A percentile compares a stretch with the other conserved stretches of the same genome.
phyloP scores from a whole-genome alignment of 73 alveolate species.

The Diophrys sp. region DNA sequence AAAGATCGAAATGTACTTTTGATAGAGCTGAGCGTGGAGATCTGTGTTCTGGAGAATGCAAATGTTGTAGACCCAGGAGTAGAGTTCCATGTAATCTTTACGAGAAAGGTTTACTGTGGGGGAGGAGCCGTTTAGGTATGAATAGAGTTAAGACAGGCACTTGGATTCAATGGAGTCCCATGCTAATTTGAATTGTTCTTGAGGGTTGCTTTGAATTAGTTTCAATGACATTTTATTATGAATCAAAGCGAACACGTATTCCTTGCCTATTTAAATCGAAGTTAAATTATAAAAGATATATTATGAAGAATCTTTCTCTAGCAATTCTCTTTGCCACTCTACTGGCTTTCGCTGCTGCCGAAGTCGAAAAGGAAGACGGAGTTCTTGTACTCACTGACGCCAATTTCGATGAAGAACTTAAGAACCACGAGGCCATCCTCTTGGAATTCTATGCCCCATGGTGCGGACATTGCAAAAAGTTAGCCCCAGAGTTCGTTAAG shows the following conservation, averaged over 20 bases:
- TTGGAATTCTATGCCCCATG: slow-evolving; percentile 78
- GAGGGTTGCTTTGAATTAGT: too few relatives aligned
- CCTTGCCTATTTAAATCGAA: not conserved
- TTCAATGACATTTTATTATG: too few relatives aligned
- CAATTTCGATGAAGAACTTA: slow-evolving; percentile 64
- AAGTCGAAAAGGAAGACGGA: slow-evolving; percentile 47
- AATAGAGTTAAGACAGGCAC: too few relatives aligned
- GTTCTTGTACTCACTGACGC: slow-evolving; percentile 64
- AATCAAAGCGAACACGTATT: slow-evolving; percentile 18
- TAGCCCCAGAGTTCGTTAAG: slow-evolving; percentile 94
- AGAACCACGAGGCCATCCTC: slow-evolving; percentile 44
- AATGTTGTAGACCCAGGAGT: not conserved
- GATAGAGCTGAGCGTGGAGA: too few relatives aligned
- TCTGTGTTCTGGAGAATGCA: not conserved
- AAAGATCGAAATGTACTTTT: too few relatives aligned
- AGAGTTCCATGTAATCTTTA: not conserved
- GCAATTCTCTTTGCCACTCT: not conserved
- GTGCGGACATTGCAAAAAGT: slow-evolving; percentile 93
- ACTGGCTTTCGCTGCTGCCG: slow-evolving; percentile 18
- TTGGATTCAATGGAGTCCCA: too few relatives aligned
- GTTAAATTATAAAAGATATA: slow-evolving; percentile 2
- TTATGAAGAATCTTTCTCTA: slow-evolving; percentile 13
- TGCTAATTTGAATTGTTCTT: not conserved
- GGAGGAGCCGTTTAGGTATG: too few relatives aligned
- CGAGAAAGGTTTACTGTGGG: too few relatives aligned